Evolutionary conservation across 176 grass and related monocot genomes (phyloP).

Genomic region (Cenchrus fungigraminus): DNA sequence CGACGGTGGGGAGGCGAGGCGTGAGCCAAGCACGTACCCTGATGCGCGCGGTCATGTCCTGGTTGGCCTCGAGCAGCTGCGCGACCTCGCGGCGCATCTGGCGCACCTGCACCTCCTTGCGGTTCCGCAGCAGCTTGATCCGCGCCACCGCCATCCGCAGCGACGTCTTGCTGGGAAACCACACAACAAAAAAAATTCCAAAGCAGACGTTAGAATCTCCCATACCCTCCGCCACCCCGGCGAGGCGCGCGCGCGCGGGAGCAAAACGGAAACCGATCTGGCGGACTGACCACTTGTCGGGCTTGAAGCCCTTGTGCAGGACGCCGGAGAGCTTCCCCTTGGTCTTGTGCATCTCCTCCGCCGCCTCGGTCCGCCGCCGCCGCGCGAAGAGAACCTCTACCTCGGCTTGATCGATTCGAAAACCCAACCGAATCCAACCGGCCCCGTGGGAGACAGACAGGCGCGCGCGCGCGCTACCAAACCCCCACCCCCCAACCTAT

Average conservation of each 20-base stretch:
- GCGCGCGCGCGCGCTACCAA: conserved; percentile 1
- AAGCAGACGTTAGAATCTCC: not conserved
- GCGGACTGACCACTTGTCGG: conserved; percentile 76
- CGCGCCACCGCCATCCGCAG: conserved; percentile 83
- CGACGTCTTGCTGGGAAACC: conserved; percentile 73
- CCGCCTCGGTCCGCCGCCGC: not conserved
- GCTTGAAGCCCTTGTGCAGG: conserved; percentile 89
- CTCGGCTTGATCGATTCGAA: conserved; percentile 25
- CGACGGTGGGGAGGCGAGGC: not conserved
- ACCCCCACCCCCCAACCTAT: not conserved
- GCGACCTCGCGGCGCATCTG: conserved; percentile 81
- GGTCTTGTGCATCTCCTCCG: conserved; percentile 50
- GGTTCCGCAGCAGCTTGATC: conserved; percentile 91
- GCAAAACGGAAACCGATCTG: conserved; percentile 15
- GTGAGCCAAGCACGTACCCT: conserved; percentile 47
- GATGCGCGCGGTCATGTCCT: conserved; percentile 88
- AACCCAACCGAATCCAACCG: not conserved
- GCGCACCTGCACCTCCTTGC: conserved; percentile 62
- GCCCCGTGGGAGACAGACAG: not conserved
- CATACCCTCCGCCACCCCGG: not conserved
- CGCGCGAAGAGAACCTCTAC: not conserved
- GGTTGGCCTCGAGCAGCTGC: conserved; percentile 76
- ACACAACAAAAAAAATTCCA: not conserved
- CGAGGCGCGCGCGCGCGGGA: not conserved
- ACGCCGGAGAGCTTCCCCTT: conserved; percentile 78